Conservation (phyloP, 768 basidiomycete genomes). For the Termitomyces titanicus region DNA sequence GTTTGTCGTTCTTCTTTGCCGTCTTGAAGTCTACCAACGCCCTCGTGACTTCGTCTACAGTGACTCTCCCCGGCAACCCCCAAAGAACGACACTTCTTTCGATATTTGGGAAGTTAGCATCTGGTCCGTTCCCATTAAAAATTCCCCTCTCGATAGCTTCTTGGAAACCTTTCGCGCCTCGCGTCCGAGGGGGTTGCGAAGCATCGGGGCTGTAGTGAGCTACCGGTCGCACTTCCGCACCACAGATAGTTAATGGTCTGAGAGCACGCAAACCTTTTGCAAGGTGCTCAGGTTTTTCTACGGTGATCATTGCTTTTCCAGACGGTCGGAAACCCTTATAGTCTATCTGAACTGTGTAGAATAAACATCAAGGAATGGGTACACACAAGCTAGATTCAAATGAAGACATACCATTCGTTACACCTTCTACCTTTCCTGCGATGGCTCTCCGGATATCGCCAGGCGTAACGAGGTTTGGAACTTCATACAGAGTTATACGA, state of each 20-base stretch:
- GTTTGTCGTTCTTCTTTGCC: conserved; percentile 32
- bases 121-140: conserved; percentile 40
- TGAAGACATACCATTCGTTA: conserved; percentile 30
- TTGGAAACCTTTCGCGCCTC: conserved; percentile 28
- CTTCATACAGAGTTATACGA: conserved; percentile 6
- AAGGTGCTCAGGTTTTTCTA: conserved; percentile 45
- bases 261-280: conserved; percentile 39
- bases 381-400: not conserved
- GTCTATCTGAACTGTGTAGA: conserved; percentile 47
- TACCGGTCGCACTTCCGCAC: conserved; percentile 35
- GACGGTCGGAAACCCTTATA: conserved; percentile 61
- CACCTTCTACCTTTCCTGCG: conserved; percentile 3
- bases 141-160: conserved; percentile 22
- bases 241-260: conserved; percentile 40
- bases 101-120: conserved; percentile 44
- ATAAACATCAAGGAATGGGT: not conserved
- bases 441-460: conserved; percentile 11
- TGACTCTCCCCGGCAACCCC: conserved; percentile 55
- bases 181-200: conserved; percentile 11
- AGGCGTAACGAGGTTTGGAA: conserved; percentile 8
- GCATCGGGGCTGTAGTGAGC: conserved; percentile 18
- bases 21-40: conserved; percentile 45
- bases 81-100: conserved; percentile 56
- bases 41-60: conserved; percentile 28
- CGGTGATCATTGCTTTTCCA: conserved; percentile 53